Conservation (phyloP, 1,284 basidiomycete genomes). For the Trichosporon sp. region DNA sequence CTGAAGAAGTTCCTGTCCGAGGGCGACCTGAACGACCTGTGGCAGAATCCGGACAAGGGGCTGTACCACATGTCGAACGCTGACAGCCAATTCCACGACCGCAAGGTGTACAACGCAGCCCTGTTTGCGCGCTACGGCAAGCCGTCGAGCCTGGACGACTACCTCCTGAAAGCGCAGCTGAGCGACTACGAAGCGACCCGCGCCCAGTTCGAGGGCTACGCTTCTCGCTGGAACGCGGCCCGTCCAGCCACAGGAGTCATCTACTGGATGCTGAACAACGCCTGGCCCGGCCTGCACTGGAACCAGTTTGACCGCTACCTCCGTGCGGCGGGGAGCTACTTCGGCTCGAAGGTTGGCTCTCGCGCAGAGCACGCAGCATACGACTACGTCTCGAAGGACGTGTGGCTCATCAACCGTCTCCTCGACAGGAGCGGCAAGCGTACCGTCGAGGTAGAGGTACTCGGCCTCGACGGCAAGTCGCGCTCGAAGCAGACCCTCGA, state of each 20-base stretch:
- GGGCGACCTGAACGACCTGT: background rate
- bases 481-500: background rate
- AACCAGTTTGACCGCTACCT: background rate
- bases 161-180: background rate
- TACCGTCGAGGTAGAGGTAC: background rate
- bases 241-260: background rate
- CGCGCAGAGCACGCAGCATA: background rate
- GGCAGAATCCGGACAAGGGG: background rate
- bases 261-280: conserved; percentile 1
- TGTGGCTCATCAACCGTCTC: background rate
- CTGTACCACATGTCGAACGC: conserved; percentile 2
- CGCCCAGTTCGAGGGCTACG: background rate
- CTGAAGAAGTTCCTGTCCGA: background rate
- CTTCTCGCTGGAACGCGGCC: background rate
- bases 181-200: background rate
- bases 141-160: background rate
- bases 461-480: background rate
- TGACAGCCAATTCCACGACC: background rate
- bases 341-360: background rate
- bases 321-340: background rate
- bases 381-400: background rate
- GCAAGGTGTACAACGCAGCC: background rate
- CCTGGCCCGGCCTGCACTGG: background rate
- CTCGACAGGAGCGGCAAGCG: background rate
- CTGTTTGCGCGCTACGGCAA: background rate